Evolutionary conservation across 1,284 basidiomycete genomes (phyloP).

Genomic region (Sphaerobolus stellatus): DNA sequence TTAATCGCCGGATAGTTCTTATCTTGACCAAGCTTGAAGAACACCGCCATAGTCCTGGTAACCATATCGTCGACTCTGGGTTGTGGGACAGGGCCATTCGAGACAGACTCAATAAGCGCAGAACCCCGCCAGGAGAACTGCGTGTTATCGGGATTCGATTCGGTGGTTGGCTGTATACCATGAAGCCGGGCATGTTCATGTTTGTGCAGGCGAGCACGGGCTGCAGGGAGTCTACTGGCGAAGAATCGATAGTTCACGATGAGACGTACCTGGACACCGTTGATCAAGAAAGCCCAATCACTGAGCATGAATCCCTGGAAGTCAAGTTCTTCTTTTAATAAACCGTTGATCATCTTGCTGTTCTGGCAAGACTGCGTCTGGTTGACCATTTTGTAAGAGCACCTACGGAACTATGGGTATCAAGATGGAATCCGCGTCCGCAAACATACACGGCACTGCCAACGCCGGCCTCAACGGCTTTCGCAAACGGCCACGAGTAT

Average conservation of each 20-base stretch:
- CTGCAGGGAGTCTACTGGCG: conserved; percentile 15
- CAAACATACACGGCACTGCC: conserved; percentile 71
- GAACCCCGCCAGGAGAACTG: conserved; percentile 14
- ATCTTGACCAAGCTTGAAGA: conserved; percentile 60
- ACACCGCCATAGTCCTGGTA: conserved; percentile 60
- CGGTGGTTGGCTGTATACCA: conserved; percentile 15
- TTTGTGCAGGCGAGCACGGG: conserved; percentile 20
- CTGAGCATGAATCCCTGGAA: conserved; percentile 30
- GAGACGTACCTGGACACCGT: conserved; percentile 18
- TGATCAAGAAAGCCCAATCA: conserved; percentile 26
- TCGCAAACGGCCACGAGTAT: no score
- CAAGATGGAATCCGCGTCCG: neutral
- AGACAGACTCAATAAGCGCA: conserved; percentile 35
- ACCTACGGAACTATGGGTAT: conserved; percentile 1
- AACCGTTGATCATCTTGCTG: conserved; percentile 68
- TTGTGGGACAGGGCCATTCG: conserved; percentile 66
- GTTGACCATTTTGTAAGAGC: conserved; percentile 48
- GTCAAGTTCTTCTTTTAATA: conserved; percentile 63
- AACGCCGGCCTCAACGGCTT: conserved; percentile 72
- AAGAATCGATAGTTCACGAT: conserved; percentile 6
- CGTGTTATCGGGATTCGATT: conserved; percentile 17
- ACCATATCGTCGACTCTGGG: conserved; percentile 70
- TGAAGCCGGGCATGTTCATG: conserved; percentile 29
- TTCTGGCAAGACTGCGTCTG: conserved; percentile 81
- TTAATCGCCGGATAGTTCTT: conserved; percentile 48